Conservation (phyloP, 2,329 filamentous ascomycete genomes). For the Neocucurbitaria cava region DNA sequence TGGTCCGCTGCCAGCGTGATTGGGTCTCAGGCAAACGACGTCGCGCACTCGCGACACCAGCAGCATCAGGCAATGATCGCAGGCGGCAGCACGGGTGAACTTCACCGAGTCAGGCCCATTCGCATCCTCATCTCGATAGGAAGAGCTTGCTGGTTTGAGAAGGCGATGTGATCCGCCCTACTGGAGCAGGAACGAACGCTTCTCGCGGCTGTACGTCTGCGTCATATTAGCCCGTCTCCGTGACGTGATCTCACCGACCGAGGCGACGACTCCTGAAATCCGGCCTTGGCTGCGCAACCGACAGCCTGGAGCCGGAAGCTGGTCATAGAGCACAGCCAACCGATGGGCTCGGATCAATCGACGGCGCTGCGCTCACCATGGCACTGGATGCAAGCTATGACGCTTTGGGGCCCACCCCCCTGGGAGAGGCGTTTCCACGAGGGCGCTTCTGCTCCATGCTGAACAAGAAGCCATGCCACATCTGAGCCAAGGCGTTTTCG, state of each 20-base stretch:
- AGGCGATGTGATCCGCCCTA: conserved; percentile 14
- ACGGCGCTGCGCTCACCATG: conserved; percentile 33
- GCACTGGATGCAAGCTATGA: conserved; percentile 36
- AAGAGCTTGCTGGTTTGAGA: conserved; percentile 17
- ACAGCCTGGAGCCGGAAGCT: conserved; percentile 39
- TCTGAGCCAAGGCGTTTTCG: not conserved
- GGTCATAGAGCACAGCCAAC: conserved; percentile 33
- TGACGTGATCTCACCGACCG: conserved; percentile 24
- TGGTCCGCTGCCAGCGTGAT: not conserved
- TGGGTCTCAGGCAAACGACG: not conserved
- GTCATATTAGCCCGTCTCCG: conserved; percentile 20
- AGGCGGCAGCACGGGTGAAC: conserved; percentile 1
- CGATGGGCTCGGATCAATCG: conserved; percentile 35
- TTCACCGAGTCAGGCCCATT: conserved; percentile 11
- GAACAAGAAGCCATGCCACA: conserved; percentile 3
- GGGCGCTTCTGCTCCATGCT: conserved; percentile 1
- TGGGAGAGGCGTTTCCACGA: conserved; percentile 11
- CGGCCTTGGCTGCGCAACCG: conserved; percentile 29
- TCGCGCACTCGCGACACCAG: not conserved
- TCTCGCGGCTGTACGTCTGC: conserved; percentile 16
- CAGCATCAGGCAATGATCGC: not conserved
- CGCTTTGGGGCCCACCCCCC: conserved; percentile 20
- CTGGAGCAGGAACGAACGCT: conserved; percentile 24
- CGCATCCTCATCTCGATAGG: conserved; percentile 10
- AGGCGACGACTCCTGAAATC: conserved; percentile 10